Conservation (phyloP, 2,329 filamentous ascomycete genomes). For the Ustulina deusta region DNA sequence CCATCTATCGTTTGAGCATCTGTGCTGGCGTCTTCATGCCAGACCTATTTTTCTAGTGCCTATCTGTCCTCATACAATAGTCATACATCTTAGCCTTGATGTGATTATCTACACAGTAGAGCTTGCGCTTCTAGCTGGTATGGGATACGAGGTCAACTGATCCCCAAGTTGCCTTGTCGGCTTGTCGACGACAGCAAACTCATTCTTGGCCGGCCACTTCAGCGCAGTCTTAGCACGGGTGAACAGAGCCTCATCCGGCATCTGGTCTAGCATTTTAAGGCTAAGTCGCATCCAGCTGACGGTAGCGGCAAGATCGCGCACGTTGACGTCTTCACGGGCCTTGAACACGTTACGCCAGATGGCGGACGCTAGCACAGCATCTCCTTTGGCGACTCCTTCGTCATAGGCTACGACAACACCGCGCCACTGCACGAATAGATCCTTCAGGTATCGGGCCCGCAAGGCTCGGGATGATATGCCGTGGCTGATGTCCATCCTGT, state of each 20-base stretch:
- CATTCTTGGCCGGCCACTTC: slow-evolving; percentile 55
- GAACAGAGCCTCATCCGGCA: slow-evolving; percentile 59
- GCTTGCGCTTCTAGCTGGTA: neutral
- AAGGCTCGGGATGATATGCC: slow-evolving; percentile 70
- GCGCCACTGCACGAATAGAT: slow-evolving; percentile 93
- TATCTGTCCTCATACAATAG: slow-evolving; percentile 15
- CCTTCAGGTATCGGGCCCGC: slow-evolving; percentile 79
- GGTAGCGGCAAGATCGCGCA: slow-evolving; percentile 63
- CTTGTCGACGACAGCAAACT: slow-evolving; percentile 56
- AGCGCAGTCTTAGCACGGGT: slow-evolving; percentile 55
- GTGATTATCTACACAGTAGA: slow-evolving; percentile 3
- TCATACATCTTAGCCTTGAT: slow-evolving; percentile 17
- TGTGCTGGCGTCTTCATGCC: slow-evolving; percentile 11
- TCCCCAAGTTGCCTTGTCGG: slow-evolving; percentile 56
- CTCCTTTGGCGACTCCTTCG: slow-evolving; percentile 80
- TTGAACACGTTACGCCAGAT: slow-evolving; percentile 96
- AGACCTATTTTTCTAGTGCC: slow-evolving; percentile 7
- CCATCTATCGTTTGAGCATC: slow-evolving; percentile 17
- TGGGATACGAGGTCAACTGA: slow-evolving; percentile 40
- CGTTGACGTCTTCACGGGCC: slow-evolving; percentile 66
- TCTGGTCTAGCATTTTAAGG: slow-evolving; percentile 62
- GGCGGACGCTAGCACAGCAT: slow-evolving; percentile 81
- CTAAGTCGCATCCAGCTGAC: slow-evolving; percentile 68
- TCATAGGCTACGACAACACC: slow-evolving; percentile 87
- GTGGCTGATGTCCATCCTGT: slow-evolving; percentile 84